Conservation (phyloP, 768 basidiomycete species). For the Amanita exitialis region DNA sequence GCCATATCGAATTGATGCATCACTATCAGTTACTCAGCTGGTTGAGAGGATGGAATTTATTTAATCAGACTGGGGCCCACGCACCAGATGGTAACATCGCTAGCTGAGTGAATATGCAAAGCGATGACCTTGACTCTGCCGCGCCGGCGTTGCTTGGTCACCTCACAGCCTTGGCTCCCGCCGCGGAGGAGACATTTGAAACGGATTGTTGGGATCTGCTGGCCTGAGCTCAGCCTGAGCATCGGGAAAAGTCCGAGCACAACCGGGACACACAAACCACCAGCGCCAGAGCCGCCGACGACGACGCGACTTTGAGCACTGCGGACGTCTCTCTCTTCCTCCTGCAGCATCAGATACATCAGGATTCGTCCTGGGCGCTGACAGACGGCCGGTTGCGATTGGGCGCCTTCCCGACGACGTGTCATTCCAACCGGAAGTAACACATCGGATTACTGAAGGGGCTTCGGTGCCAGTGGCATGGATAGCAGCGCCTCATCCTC, state of each 20-base stretch:
- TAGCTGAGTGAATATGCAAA: no score
- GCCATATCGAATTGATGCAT: no score
- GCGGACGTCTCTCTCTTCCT: neutral
- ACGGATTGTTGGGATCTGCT: neutral
- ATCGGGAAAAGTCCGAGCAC: neutral
- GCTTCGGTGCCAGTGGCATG: conserved; percentile 11
- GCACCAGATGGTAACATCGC: no score
- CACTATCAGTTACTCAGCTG: no score
- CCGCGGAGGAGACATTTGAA: neutral
- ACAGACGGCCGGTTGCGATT: neutral
- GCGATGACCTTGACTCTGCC: neutral
- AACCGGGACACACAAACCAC: neutral
- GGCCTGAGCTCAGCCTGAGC: no score
- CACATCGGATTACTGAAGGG: neutral
- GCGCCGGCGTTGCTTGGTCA: no score
- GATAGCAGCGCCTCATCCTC: conserved; percentile 18
- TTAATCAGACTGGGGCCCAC: no score
- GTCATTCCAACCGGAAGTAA: neutral
- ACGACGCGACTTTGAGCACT: neutral
- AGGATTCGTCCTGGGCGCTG: neutral
- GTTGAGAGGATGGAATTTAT: no score
- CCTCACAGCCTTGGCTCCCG: neutral
- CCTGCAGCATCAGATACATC: neutral
- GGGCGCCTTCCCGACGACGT: no score
- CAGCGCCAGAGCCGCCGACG: neutral